A percentile compares a stretch with the other conserved stretches of the same genome.
These are phyloP conservation scores for Neovahlkampfia damariscottae DNA, from an alignment of 78 protist species.

Conservation along the genomic window DNA sequence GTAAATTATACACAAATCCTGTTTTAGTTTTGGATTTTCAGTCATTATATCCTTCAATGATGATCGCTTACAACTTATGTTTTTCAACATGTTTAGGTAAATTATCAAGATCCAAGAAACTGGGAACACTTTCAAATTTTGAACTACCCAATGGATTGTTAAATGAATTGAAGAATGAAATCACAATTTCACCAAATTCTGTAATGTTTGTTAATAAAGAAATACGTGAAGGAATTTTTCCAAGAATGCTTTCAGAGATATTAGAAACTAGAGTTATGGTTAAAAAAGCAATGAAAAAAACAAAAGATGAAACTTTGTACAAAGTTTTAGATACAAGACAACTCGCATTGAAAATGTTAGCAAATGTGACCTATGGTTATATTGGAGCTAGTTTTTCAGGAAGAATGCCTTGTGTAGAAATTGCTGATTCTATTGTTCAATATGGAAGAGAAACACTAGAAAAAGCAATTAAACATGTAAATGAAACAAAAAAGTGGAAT, in stretches of 20 bases:
- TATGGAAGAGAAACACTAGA: constrained; percentile 77
- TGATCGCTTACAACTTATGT: constrained; percentile 93
- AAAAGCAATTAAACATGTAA: constrained; percentile 44
- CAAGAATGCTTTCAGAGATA: constrained; percentile 79
- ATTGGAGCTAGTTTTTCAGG: constrained; percentile 86
- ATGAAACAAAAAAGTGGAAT: constrained; percentile 25
- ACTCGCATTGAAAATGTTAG: constrained; percentile 86
- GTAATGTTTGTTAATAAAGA: constrained; percentile 32
- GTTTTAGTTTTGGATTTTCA: constrained; percentile 90
- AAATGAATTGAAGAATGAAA: background rate
- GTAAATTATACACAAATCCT: constrained; percentile 63
- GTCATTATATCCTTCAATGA: constrained; percentile 87
- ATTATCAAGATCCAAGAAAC: background rate
- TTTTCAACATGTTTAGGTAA: constrained; percentile 68
- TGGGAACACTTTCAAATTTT: constrained; percentile 8
- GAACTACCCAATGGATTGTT: constrained; percentile 3
- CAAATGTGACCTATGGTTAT: constrained; percentile 97
- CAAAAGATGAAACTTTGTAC: background rate
- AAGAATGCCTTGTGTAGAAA: constrained; percentile 92
- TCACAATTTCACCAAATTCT: constrained; percentile 58
- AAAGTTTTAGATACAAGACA: constrained; percentile 73
- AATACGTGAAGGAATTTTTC: constrained; percentile 77
- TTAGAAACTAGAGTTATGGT: constrained; percentile 80
- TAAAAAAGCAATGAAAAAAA: constrained; percentile 61
- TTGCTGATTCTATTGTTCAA: constrained; percentile 93